Base-by-base conservation (phyloP, 2,329 filamentous ascomycete genomes). In the Arthrobotrys megalospora region DNA sequence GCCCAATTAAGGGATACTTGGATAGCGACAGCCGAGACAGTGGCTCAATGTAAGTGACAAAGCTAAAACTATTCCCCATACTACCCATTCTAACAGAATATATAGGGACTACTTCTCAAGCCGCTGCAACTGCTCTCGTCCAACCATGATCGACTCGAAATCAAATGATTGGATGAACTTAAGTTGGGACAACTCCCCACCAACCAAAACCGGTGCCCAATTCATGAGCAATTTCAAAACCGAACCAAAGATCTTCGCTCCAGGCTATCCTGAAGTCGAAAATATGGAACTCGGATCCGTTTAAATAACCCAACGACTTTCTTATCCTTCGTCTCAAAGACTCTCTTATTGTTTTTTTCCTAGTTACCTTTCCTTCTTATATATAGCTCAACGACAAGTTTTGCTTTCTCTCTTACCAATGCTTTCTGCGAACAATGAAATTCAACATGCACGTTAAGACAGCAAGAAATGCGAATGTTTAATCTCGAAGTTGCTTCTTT, bases 101-200 rank as follows among this genome's bases (percentile, higher is more conserved):
- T 36, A 48, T 7, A 78, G 75, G 21, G 75, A 78, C 67, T 78
- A 78, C 36, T 78, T 78, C 47, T 78, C 75, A 1, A 78, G 75
- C 21, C 41, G 75, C 50, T 78, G 75, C 62, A 78, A 53, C 19
- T 78, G 75, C 48, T 78, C 67, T 7, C 47, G 24, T 24, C 38
- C 67, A 3, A 60, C 53, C 19, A 60, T 43, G 36, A 78, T 72
- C 28, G 43, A 72, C 28, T 78, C 75, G 19, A 78, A 72, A 55
- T 38, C 75, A 10, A 68, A 63, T 14, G 75, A 78, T 21, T 78
- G 75, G 75, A 78, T 78, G 75, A 71, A 66, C 45, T 21, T 78
- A 43, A 78, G 48, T 47, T 78, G 75, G 75, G 75, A 78, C 38
- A 78, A 78, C 52, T 78, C 75, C 53, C 75, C 75, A 64, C 75